phyloP scores from a whole-genome alignment of 2,329 filamentous ascomycete genomes.

The Elsinoe batatas region DNA sequence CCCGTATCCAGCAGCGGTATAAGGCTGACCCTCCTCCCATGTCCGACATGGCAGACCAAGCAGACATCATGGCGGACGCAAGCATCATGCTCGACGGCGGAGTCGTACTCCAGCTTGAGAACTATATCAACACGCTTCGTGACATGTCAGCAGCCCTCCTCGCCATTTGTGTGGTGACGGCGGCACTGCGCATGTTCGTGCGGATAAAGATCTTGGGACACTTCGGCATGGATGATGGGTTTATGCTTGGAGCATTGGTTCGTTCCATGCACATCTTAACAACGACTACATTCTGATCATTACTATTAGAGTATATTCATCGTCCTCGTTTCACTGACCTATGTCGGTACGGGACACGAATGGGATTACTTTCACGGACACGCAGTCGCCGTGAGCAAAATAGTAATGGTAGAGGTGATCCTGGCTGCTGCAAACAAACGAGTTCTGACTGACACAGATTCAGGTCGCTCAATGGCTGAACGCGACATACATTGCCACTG shows the following conservation, averaged over 20 bases:
- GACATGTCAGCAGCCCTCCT: conserved; percentile 11
- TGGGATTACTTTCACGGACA: conserved; percentile 11
- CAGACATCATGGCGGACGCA: conserved; percentile 5
- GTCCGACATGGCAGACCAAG: conserved; percentile 10
- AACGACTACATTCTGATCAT: conserved; percentile 1
- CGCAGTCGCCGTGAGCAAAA: neutral
- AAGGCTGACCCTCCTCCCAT: neutral
- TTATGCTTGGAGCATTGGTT: conserved; percentile 10
- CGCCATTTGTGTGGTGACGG: conserved; percentile 6
- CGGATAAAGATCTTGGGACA: conserved; percentile 6
- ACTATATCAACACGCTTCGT: conserved; percentile 7
- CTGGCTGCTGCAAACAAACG: neutral
- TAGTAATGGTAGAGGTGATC: conserved; percentile 9
- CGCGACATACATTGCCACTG: neutral
- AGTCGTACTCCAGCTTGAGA: conserved; percentile 6
- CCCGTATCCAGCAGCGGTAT: neutral
- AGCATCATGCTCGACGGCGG: conserved; percentile 1
- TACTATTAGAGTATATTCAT: conserved; percentile 8
- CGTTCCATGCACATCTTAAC: neutral
- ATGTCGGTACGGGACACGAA: conserved; percentile 5
- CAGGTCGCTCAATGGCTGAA: conserved; percentile 11
- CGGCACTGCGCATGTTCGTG: conserved; percentile 11
- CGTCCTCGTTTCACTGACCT: conserved; percentile 5
- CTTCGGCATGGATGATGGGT: conserved; percentile 8
- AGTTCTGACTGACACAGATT: conserved; percentile 7